Evolutionary conservation across 2,329 filamentous ascomycete genomes (phyloP).

Genomic region (Alternaria angustiovoidea): DNA sequence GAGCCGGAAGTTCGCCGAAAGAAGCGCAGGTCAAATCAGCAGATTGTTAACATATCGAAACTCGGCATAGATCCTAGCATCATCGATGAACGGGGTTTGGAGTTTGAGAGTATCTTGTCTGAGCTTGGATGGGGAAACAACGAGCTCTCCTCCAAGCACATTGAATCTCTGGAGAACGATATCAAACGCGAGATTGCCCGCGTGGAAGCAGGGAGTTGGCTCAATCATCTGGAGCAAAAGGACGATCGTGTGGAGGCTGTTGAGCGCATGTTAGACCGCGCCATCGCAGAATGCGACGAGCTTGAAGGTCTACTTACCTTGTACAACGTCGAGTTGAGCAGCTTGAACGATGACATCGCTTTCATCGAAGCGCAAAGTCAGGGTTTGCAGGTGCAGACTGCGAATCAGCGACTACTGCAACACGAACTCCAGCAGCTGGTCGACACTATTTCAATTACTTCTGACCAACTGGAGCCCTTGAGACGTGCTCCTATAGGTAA

Average conservation of each 20-base stretch:
- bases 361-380: slow-evolving; percentile 98
- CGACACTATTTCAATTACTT: slow-evolving; percentile 87
- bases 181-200: slow-evolving; percentile 88
- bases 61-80: slow-evolving; percentile 80
- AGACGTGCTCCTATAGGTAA: slow-evolving; percentile 77
- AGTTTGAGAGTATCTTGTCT: slow-evolving; percentile 83
- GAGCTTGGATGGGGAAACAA: slow-evolving; percentile 90
- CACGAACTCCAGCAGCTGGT: slow-evolving; percentile 89
- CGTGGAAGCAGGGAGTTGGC: slow-evolving; percentile 91
- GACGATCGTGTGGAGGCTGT: slow-evolving; percentile 90
- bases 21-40: slow-evolving; percentile 74
- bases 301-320: slow-evolving; percentile 92
- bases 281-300: slow-evolving; percentile 96
- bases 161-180: slow-evolving; percentile 82
- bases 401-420: slow-evolving; percentile 93
- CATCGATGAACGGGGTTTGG: slow-evolving; percentile 77
- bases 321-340: slow-evolving; percentile 88
- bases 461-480: slow-evolving; percentile 76
- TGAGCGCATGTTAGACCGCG: slow-evolving; percentile 82
- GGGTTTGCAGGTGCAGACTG: slow-evolving; percentile 94
- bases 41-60: slow-evolving; percentile 77
- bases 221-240: slow-evolving; percentile 82
- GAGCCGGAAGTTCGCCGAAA: slow-evolving; percentile 63
- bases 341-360: slow-evolving; percentile 91
- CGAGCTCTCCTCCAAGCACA: slow-evolving; percentile 75